Base-by-base conservation (phyloP, 2,329 filamentous ascomycete genomes). In the Calonectria pauciramosa region DNA sequence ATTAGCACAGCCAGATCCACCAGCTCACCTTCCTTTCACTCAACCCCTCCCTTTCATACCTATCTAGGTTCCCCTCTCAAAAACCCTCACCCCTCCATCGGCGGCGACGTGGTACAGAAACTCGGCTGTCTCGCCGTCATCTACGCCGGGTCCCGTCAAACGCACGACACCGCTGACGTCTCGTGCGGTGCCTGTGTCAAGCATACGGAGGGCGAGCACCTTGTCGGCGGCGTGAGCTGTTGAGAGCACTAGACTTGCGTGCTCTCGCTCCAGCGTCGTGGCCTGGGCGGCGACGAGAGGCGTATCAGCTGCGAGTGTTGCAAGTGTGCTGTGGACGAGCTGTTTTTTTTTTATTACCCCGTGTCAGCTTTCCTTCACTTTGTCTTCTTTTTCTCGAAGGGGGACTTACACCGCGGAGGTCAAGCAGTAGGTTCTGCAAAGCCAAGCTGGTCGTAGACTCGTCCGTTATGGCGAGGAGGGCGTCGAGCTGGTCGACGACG, bases 91-190 rank as follows among this genome's bases (percentile, higher is more conserved):
- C 28, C 91, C 90, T 1, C 95, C 95, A 86, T 98, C 96, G 13
- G 92, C 91, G 68, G 92, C 91, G 36, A 98, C 92, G 82, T 94
- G 92, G 86, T 98, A 98, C 82, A 98, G 82, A 81, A 94, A 90
- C 86, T 98, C 96, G 75, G 89, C 92, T 79, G 94, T 89, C 77
- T 90, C 89, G 2, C 87, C 80, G 36, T 68, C 76, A 34, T 82
- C 81, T 13, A 76, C 72, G 52, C 78, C 81, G 30, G 81, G 83
- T 56, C 89, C 88, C 23, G 94, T 96, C 65, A 97, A 89, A 78
- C 96, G 90, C 76, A 98, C 82, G 54, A 98, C 95, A 3, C 96
- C 96, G 85, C 95, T 98, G 38, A 99, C 95, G 85, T 98, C 96
- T 82, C 91, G 93, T 76, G 96, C 96, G n/a, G 93, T 93, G 0